Evolutionary conservation across 768 basidiomycete genomes (phyloP).

Genomic region (Lactarius quietus): DNA sequence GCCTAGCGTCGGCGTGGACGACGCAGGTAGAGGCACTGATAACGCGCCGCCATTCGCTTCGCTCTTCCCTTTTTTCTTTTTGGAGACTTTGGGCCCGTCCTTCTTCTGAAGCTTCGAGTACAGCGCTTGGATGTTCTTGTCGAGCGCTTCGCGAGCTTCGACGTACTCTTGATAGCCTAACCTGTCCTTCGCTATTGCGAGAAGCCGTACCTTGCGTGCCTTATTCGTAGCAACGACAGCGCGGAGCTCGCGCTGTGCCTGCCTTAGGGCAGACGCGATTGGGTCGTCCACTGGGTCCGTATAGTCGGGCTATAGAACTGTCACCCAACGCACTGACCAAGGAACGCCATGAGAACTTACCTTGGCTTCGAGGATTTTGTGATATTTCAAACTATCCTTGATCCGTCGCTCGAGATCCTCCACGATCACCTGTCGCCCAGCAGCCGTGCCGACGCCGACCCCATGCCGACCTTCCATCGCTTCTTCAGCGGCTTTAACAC

Average conservation of each 20-base stretch:
- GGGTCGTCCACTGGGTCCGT: slow-evolving; percentile 87
- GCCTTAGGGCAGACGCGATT: slow-evolving; percentile 84
- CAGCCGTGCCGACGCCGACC: slow-evolving; percentile 68
- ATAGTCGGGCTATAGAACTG: slow-evolving; percentile 57
- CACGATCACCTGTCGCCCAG: slow-evolving; percentile 74
- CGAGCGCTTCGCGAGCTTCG: slow-evolving; percentile 77
- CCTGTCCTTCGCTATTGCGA: slow-evolving; percentile 75
- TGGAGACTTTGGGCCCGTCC: slow-evolving; percentile 61
- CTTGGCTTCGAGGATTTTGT: slow-evolving; percentile 63
- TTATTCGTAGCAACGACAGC: slow-evolving; percentile 80
- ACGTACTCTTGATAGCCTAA: slow-evolving; percentile 91
- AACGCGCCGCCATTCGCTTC: slow-evolving; percentile 28
- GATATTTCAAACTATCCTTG: slow-evolving; percentile 71
- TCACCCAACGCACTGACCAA: slow-evolving; percentile 24
- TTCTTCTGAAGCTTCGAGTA: slow-evolving; percentile 84
- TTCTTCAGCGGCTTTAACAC: slow-evolving; percentile 79
- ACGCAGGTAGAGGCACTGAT: slow-evolving; percentile 19
- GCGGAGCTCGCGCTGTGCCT: slow-evolving; percentile 80
- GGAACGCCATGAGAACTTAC: slow-evolving; percentile 45
- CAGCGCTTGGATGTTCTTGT: slow-evolving; percentile 72
- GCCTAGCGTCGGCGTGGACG: slow-evolving; percentile 35
- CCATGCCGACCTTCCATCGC: slow-evolving; percentile 82
- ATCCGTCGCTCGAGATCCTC: slow-evolving; percentile 74
- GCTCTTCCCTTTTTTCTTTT: slow-evolving; percentile 64
- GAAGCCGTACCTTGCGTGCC: slow-evolving; percentile 69